phyloP scores from a whole-genome alignment of 225 moss, liverwort and hornwort species.

The Antitrichia curtipendula region DNA sequence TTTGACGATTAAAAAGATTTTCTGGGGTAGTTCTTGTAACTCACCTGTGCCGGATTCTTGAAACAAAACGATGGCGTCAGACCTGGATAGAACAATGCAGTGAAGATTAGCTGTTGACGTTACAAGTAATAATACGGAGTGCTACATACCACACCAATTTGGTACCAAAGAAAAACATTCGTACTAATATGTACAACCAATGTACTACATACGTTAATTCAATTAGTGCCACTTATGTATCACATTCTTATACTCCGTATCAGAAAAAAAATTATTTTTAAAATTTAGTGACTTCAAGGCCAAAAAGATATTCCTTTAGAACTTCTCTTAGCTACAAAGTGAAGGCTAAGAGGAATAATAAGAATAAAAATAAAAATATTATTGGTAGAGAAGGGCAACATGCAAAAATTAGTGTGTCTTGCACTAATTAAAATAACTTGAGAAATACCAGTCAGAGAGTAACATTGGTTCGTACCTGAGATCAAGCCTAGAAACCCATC shows the following conservation, averaged over 20 bases:
- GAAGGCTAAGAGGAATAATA: not conserved
- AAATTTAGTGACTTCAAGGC: not conserved
- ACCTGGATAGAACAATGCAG: not conserved
- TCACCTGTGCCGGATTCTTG: not conserved
- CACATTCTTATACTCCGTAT: too few relatives aligned
- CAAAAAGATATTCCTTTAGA: not conserved
- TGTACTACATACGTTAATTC: too few relatives aligned
- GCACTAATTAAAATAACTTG: not conserved
- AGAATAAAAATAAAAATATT: not conserved
- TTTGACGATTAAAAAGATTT: not conserved
- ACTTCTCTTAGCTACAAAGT: not conserved
- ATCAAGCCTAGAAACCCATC: slow-evolving; percentile 8
- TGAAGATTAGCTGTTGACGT: not conserved
- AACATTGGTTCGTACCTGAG: not conserved
- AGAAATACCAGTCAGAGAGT: not conserved
- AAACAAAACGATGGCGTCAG: not conserved
- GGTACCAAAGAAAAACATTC: too few relatives aligned
- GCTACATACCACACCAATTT: not conserved
- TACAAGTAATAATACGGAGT: not conserved
- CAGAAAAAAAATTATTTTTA: not conserved
- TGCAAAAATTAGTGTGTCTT: not conserved
- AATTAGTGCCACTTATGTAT: too few relatives aligned
- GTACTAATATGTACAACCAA: too few relatives aligned
- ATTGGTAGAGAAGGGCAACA: not conserved
- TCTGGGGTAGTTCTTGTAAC: not conserved